phyloP scores from a whole-genome alignment of 805 yeast genomes.

The Lipomyces sp. region DNA sequence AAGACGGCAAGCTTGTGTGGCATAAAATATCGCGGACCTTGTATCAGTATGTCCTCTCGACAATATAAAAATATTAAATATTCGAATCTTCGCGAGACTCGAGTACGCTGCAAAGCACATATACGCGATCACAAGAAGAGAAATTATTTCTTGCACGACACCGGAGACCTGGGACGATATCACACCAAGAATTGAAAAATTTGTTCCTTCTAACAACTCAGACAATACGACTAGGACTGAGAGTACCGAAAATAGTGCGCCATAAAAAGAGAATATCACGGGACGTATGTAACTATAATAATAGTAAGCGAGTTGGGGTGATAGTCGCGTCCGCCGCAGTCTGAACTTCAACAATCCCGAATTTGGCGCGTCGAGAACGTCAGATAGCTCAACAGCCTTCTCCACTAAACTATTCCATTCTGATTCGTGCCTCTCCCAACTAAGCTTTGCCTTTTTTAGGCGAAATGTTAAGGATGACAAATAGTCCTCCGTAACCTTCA shows the following conservation, averaged over 20 bases:
- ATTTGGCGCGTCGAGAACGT: constrained; percentile 47
- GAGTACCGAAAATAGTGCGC: constrained; percentile 44
- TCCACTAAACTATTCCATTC: constrained; percentile 53
- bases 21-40: constrained; percentile 69
- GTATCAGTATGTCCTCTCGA: constrained; percentile 71
- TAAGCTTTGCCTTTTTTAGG: constrained; percentile 51
- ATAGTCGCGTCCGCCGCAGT: constrained; percentile 33
- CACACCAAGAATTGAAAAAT: constrained; percentile 56
- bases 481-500: constrained; percentile 40
- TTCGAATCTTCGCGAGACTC: constrained; percentile 61
- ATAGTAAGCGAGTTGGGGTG: constrained; percentile 45
- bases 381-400: constrained; percentile 55
- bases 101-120: constrained; percentile 67
- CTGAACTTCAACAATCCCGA: constrained; percentile 34
- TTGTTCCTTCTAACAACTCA: constrained; percentile 69
- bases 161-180: constrained; percentile 42
- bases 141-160: constrained; percentile 42
- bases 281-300: constrained; percentile 50
- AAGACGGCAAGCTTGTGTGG: constrained; percentile 74
- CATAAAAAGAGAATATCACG: constrained; percentile 42
- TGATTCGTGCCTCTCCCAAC: constrained; percentile 52
- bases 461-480: constrained; percentile 52
- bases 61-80: constrained; percentile 74
- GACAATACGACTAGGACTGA: constrained; percentile 64
- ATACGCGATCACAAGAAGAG: constrained; percentile 52